These are phyloP conservation scores for Boeremia lycopersici DNA, from an alignment of 2,329 filamentous ascomycete genomes.

Conservation along the genomic window DNA sequence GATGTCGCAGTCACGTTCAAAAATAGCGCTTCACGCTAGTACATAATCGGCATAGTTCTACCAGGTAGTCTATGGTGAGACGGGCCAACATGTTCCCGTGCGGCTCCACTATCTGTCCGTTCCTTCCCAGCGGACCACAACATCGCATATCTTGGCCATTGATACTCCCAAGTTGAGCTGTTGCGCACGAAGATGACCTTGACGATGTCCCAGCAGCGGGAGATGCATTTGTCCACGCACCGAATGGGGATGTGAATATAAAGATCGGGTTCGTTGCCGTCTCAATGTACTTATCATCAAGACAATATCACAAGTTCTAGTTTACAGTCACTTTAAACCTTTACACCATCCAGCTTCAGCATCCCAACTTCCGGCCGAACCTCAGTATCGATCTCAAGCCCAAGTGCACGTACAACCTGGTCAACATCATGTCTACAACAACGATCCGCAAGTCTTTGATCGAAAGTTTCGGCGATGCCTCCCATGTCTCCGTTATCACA, in stretches of 20 bases:
- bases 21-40: neutral
- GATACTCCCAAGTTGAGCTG: neutral
- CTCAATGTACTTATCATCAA: neutral
- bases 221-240: neutral
- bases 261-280: neutral
- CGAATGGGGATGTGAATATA: constrained; percentile 1
- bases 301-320: neutral
- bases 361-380: too few relatives aligned
- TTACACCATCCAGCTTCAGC: too few relatives aligned
- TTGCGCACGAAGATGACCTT: neutral
- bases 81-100: constrained; percentile 5
- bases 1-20: neutral
- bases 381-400: too few relatives aligned
- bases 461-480: constrained; percentile 50
- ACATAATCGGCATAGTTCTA: neutral
- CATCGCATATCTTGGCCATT: neutral
- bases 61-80: neutral
- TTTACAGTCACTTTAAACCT: neutral
- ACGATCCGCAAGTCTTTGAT: constrained; percentile 55
- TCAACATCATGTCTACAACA: constrained; percentile 30
- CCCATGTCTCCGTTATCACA: constrained; percentile 46
- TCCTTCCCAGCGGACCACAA: neutral
- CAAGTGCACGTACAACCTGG: too few relatives aligned
- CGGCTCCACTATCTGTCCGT: neutral
- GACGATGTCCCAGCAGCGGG: neutral